Evolutionary conservation across 352 stramenopile genomes (phyloP).

Genomic region (Peronosclerospora sorghi): DNA sequence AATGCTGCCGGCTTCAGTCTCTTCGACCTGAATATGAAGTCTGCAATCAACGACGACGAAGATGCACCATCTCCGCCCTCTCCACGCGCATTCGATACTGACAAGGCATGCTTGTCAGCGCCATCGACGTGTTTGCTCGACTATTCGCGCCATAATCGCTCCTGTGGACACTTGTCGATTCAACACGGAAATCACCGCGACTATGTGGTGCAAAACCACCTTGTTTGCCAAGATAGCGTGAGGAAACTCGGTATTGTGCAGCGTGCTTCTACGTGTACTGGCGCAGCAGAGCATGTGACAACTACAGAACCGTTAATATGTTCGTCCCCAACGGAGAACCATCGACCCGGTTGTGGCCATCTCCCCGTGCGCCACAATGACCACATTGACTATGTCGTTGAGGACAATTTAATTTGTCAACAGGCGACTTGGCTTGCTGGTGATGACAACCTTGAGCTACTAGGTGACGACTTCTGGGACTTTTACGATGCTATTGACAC

Average conservation of each 20-base stretch:
- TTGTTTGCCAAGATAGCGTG: constrained; percentile 67
- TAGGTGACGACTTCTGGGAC: constrained; percentile 77
- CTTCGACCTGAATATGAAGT: background rate
- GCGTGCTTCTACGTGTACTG: constrained; percentile 5
- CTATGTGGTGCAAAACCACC: constrained; percentile 75
- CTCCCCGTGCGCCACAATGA: constrained; percentile 63
- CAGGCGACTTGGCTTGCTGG: constrained; percentile 45
- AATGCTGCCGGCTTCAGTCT: background rate
- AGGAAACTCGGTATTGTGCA: constrained; percentile 31
- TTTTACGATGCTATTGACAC: constrained; percentile 66
- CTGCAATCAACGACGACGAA: background rate
- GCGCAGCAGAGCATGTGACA: constrained; percentile 4
- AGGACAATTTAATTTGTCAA: constrained; percentile 71
- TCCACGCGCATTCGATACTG: constrained; percentile 10
- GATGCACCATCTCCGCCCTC: constrained; percentile 4
- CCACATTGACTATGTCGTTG: constrained; percentile 78
- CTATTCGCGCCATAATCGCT: constrained; percentile 50
- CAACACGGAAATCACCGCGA: constrained; percentile 69
- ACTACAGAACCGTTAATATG: constrained; percentile 8
- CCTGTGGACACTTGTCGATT: constrained; percentile 66
- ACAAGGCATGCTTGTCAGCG: constrained; percentile 19
- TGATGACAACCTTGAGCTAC: constrained; percentile 46
- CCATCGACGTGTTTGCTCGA: constrained; percentile 28
- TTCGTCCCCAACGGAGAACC: constrained; percentile 25
- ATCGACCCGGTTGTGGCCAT: constrained; percentile 60